phyloP scores from a whole-genome alignment of 2,329 filamentous ascomycete species.

The Pseudogymnoascus sp. region DNA sequence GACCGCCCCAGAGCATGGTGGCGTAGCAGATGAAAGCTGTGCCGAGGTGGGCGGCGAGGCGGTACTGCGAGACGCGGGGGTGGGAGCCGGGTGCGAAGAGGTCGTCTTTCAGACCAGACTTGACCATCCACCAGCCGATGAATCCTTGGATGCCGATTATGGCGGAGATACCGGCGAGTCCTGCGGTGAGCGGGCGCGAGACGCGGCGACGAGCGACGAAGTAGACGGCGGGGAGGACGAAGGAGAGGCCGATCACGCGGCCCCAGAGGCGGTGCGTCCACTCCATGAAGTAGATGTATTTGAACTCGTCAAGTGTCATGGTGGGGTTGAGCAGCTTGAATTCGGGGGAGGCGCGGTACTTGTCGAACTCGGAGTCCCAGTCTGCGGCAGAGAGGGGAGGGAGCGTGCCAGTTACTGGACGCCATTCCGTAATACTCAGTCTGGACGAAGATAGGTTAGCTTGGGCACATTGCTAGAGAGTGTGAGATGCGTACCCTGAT shows the following conservation, averaged over 20 bases:
- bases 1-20: conserved; percentile 86
- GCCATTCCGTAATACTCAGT: conserved; percentile 98
- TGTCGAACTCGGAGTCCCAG: conserved; percentile 89
- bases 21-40: conserved; percentile 89
- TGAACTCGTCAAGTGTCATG: conserved; percentile 91
- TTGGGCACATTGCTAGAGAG: conserved; percentile 13
- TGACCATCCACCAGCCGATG: conserved; percentile 99
- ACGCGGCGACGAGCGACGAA: conserved; percentile 77
- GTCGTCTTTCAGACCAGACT: conserved; percentile 90
- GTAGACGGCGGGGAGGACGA: conserved; percentile 80
- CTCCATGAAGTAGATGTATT: conserved; percentile 99
- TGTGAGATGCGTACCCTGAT: conserved; percentile 63
- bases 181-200: conserved; percentile 66
- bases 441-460: conserved; percentile 38
- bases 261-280: conserved; percentile 96
- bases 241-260: conserved; percentile 80
- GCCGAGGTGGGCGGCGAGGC: conserved; percentile 79
- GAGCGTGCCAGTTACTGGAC: conserved; percentile 84
- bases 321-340: conserved; percentile 85
- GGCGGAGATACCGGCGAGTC: conserved; percentile 73
- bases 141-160: conserved; percentile 93
- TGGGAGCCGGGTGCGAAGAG: conserved; percentile 85
- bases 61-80: conserved; percentile 90
- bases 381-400: conserved; percentile 71
- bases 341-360: conserved; percentile 88